phyloP scores from a whole-genome alignment of 768 basidiomycete species.

The Pholiota microspora region DNA sequence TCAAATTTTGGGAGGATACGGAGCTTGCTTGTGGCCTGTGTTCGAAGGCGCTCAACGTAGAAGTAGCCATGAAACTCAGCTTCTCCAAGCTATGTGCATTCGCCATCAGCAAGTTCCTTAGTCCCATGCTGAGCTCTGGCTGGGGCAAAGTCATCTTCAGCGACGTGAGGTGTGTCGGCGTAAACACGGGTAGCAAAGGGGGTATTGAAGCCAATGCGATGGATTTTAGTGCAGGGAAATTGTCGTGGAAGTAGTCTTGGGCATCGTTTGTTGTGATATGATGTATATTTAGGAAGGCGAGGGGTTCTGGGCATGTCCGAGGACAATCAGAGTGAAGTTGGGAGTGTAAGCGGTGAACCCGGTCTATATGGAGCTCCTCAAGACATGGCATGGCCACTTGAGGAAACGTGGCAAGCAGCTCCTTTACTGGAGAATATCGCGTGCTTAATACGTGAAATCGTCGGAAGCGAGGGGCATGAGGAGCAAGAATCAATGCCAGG shows the following conservation, averaged over 20 bases:
- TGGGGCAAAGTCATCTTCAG: constrained; percentile 7
- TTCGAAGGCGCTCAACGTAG: not conserved
- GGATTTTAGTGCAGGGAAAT: constrained; percentile 5
- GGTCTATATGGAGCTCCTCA: constrained; percentile 6
- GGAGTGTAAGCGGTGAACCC: constrained; percentile 1
- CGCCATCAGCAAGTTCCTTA: not conserved
- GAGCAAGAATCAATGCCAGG: not conserved
- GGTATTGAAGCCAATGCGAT: constrained; percentile 4
- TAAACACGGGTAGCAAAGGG: constrained; percentile 1
- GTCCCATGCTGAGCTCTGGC: not conserved
- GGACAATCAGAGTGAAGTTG: constrained; percentile 6
- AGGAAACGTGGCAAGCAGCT: constrained; percentile 1
- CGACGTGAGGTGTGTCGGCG: constrained; percentile 1
- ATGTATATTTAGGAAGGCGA: constrained; percentile 5
- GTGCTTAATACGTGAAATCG: constrained; percentile 6
- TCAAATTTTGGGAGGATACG: not conserved
- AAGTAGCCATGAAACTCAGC: constrained; percentile 4
- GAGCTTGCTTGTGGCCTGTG: not conserved
- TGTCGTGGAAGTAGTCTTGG: not conserved
- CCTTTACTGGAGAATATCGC: constrained; percentile 1
- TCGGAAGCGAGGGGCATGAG: constrained; percentile 1
- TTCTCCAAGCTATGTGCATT: constrained; percentile 5
- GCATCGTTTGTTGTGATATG: not conserved
- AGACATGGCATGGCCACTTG: constrained; percentile 6
- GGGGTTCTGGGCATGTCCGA: constrained; percentile 4